These are phyloP conservation scores for Mycena galericulata DNA, from an alignment of 768 basidiomycete genomes.

Conservation along the genomic window DNA sequence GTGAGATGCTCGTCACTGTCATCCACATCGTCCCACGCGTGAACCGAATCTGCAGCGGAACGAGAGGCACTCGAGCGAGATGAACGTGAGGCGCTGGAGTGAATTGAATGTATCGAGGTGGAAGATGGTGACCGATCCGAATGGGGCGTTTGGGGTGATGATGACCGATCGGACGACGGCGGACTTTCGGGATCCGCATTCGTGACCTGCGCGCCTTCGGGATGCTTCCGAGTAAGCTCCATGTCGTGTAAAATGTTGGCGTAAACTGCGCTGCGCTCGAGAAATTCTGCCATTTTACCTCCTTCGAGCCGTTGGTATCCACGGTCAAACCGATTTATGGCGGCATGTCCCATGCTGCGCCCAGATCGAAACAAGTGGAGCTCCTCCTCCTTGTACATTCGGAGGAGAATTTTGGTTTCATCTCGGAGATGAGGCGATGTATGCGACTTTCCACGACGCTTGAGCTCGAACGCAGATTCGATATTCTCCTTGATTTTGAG, in stretches of 20 bases:
- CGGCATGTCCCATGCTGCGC: too few relatives aligned
- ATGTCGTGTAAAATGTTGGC: constrained; percentile 25
- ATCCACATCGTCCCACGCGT: neutral
- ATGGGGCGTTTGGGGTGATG: too few relatives aligned
- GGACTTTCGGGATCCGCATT: neutral
- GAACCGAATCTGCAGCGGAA: neutral
- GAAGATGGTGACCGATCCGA: too few relatives aligned
- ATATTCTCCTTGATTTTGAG: constrained; percentile 38
- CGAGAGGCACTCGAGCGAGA: neutral
- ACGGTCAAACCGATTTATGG: too few relatives aligned
- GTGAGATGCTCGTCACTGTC: neutral
- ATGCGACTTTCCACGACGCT: constrained; percentile 30
- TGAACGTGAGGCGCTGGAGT: too few relatives aligned
- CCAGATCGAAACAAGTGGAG: too few relatives aligned
- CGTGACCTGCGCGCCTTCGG: neutral
- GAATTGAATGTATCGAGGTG: neutral
- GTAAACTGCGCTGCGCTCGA: constrained; percentile 33
- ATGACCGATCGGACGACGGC: too few relatives aligned
- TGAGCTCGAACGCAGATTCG: constrained; percentile 33
- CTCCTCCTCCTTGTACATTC: too few relatives aligned
- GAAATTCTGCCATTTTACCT: constrained; percentile 32
- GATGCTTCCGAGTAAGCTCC: constrained; percentile 35
- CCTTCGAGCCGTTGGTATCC: too few relatives aligned
- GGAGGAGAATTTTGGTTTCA: too few relatives aligned
- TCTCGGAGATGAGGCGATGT: constrained; percentile 34